Percentiles rank a stretch among this genome's conserved stretches.
These are phyloP conservation scores for Alternaria sp. DNA, from an alignment of 2,329 filamentous ascomycete species.

Conservation along the genomic window DNA sequence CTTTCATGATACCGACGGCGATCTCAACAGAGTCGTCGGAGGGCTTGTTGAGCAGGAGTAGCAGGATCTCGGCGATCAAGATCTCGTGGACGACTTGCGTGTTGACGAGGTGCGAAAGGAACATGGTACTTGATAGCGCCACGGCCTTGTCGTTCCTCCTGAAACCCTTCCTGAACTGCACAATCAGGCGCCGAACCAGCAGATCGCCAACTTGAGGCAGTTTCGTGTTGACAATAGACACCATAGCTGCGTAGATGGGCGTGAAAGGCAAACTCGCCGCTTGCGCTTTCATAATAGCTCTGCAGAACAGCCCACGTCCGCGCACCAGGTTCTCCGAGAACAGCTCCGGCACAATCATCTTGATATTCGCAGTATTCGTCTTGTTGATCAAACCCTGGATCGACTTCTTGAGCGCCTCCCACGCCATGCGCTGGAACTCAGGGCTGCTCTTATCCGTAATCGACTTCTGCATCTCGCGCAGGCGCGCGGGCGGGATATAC, in stretches of 20 bases:
- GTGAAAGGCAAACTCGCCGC: constrained; percentile 95
- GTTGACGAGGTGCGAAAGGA: constrained; percentile 94
- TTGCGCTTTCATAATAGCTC: constrained; percentile 98
- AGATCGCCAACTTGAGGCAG: constrained; percentile 93
- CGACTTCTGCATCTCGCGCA: constrained; percentile 91
- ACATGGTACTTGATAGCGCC: constrained; percentile 89
- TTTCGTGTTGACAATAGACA: constrained; percentile 96
- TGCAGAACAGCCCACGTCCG: constrained; percentile 89
- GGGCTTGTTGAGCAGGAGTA: constrained; percentile 91
- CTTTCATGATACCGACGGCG: constrained; percentile 88
- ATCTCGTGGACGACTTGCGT: constrained; percentile 96
- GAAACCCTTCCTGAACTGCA: constrained; percentile 95
- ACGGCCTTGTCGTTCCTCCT: constrained; percentile 97
- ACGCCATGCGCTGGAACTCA: constrained; percentile 98
- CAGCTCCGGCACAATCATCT: constrained; percentile 92
- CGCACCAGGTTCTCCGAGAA: constrained; percentile 94
- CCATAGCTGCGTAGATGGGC: constrained; percentile 94
- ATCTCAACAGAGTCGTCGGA: constrained; percentile 98
- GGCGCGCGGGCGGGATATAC: constrained; percentile 90
- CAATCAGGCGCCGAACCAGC: constrained; percentile 80
- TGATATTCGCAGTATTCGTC: constrained; percentile 97
- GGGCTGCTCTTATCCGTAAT: constrained; percentile 96
- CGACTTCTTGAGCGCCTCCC: constrained; percentile 98
- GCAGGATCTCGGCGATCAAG: constrained; percentile 87
- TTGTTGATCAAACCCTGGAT: constrained; percentile 99